These are phyloP conservation scores for Penicillium concentricum DNA, from an alignment of 2,329 filamentous ascomycete species.

Conservation along the genomic window DNA sequence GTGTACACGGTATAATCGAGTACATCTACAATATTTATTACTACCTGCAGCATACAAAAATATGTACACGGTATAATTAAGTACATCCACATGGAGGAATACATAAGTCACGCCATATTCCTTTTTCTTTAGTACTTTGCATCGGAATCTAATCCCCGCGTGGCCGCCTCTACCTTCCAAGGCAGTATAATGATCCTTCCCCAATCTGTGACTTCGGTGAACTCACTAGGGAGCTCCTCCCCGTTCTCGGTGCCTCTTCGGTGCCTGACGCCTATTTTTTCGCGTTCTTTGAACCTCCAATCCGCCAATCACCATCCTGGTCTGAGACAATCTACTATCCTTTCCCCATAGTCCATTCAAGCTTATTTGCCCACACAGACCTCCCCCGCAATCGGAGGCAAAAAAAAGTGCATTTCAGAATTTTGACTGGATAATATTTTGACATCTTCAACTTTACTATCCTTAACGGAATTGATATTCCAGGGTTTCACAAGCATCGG, in stretches of 20 bases:
- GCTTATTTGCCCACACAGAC: conserved; percentile 6
- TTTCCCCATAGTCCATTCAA: background rate
- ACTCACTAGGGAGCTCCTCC: background rate
- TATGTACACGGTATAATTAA: conserved; percentile 4
- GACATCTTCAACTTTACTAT: too few species aligned
- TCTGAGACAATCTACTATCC: background rate
- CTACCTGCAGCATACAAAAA: too few species aligned
- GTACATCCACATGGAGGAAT: background rate
- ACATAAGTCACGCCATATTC: background rate
- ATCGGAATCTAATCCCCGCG: background rate
- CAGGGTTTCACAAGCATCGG: background rate
- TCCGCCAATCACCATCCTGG: background rate
- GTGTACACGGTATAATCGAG: background rate
- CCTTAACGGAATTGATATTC: background rate
- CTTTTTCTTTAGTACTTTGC: background rate
- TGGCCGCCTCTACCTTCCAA: background rate
- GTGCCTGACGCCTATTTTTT: background rate
- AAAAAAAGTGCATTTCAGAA: background rate
- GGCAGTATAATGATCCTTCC: conserved; percentile 18
- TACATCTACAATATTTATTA: too few species aligned
- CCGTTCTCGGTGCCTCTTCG: background rate
- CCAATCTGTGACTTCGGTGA: conserved; percentile 28
- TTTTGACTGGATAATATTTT: background rate
- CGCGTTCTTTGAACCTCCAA: background rate
- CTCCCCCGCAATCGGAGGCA: conserved; percentile 1